Evolutionary conservation across 2,329 filamentous ascomycete species (phyloP).

Genomic region (Colletotrichum sp.): DNA sequence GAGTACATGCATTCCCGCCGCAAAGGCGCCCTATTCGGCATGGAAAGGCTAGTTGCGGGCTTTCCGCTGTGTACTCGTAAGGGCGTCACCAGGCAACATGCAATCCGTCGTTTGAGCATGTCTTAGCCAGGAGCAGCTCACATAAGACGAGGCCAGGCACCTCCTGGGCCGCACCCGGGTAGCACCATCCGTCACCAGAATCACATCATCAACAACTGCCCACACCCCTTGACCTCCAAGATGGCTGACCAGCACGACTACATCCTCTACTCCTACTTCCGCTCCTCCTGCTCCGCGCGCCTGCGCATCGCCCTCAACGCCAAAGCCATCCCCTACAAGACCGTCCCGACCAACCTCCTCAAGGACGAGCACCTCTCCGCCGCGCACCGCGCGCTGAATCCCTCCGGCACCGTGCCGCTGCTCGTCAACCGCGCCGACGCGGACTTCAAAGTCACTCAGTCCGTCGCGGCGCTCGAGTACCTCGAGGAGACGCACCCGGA

Average conservation of each 20-base stretch:
- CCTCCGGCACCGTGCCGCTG: constrained; percentile 59
- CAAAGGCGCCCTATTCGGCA: background rate
- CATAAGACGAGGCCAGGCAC: background rate
- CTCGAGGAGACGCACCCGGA: constrained; percentile 59
- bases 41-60: constrained; percentile 8
- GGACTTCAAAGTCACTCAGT: constrained; percentile 56
- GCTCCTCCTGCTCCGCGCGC: constrained; percentile 66
- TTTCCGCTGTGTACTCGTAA: background rate
- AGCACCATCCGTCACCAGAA: background rate
- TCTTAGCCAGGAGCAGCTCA: background rate
- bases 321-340: constrained; percentile 55
- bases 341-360: constrained; percentile 57
- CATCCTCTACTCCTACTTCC: constrained; percentile 64
- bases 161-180: background rate
- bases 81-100: background rate
- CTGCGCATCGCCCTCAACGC: constrained; percentile 64
- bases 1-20: background rate
- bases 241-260: constrained; percentile 25
- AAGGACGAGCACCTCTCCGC: constrained; percentile 54
- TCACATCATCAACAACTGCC: background rate
- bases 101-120: background rate
- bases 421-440: constrained; percentile 43
- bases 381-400: constrained; percentile 53
- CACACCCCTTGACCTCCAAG: background rate
- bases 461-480: constrained; percentile 65